These are phyloP conservation scores for Pouteria campechiana DNA, from an alignment of 179 eudicot species.

Conservation along the genomic window DNA sequence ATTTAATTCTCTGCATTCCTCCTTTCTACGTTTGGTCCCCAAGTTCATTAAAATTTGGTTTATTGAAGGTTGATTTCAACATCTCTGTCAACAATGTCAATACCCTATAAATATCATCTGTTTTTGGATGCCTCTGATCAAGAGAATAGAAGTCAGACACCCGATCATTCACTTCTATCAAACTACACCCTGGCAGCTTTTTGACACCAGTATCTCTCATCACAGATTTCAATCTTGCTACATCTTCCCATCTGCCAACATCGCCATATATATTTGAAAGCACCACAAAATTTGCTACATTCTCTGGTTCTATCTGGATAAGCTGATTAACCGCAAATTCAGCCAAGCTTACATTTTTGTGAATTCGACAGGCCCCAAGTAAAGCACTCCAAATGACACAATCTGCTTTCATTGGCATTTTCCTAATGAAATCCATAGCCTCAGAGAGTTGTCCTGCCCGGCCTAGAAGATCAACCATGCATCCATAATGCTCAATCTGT, in stretches of 20 bases:
- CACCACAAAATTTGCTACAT: constrained; percentile 57
- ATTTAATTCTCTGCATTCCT: too few relatives aligned
- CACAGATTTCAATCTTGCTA: constrained; percentile 45
- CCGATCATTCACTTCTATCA: constrained; percentile 44
- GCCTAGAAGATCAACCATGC: constrained; percentile 58
- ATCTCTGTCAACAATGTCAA: constrained; percentile 35
- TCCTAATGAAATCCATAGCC: constrained; percentile 47
- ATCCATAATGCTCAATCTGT: constrained; percentile 73
- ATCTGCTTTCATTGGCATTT: constrained; percentile 66
- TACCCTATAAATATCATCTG: constrained; percentile 33
- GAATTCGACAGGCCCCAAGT: constrained; percentile 56
- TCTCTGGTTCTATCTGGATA: constrained; percentile 52
- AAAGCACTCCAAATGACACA: constrained; percentile 59
- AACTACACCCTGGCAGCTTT: constrained; percentile 61
- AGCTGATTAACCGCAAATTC: constrained; percentile 52
- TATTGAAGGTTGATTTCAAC: constrained; percentile 12
- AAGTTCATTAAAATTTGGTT: constrained; percentile 17
- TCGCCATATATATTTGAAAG: constrained; percentile 55
- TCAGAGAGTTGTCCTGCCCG: constrained; percentile 51
- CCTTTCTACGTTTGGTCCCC: constrained; percentile 8
- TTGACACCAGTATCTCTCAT: constrained; percentile 45
- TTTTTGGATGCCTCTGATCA: constrained; percentile 53
- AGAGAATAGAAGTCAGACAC: constrained; percentile 51
- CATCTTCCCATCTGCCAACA: constrained; percentile 47
- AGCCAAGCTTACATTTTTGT: constrained; percentile 57